These are phyloP conservation scores for Phialocephala subalpina DNA, from an alignment of 2,329 filamentous ascomycete species.

Conservation along the genomic window DNA sequence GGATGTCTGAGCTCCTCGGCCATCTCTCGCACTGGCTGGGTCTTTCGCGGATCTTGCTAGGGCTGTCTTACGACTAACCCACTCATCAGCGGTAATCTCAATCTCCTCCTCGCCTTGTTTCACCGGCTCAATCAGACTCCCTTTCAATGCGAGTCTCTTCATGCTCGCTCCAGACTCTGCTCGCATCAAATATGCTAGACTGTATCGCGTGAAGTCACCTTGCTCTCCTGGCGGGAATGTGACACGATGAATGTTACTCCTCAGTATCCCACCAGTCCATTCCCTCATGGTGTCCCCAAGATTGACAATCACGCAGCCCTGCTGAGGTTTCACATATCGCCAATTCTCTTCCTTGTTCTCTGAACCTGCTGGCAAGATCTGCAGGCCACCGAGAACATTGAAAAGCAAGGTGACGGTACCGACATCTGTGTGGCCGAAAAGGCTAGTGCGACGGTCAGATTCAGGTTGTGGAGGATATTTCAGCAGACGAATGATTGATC, in stretches of 20 bases:
- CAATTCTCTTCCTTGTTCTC: constrained; percentile 48
- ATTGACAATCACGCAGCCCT: constrained; percentile 54
- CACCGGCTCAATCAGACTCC: constrained; percentile 40
- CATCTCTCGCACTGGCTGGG: neutral
- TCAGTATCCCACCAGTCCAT: constrained; percentile 50
- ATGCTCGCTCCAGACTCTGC: constrained; percentile 56
- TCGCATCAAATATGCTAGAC: constrained; percentile 61
- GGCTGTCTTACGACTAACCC: constrained; percentile 38
- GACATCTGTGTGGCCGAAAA: constrained; percentile 65
- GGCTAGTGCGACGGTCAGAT: constrained; percentile 50
- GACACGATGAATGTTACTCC: constrained; percentile 57
- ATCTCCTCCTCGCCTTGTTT: constrained; percentile 36
- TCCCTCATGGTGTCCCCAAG: constrained; percentile 53
- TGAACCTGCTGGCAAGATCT: constrained; percentile 54
- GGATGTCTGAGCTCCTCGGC: neutral
- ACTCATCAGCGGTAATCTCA: constrained; percentile 50
- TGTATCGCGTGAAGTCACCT: constrained; percentile 52
- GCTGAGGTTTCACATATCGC: constrained; percentile 60
- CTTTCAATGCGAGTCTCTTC: constrained; percentile 45
- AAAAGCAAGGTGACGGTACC: constrained; percentile 63
- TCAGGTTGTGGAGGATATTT: constrained; percentile 55
- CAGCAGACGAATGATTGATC: constrained; percentile 62
- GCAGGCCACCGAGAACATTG: constrained; percentile 62
- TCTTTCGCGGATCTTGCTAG: constrained; percentile 4
- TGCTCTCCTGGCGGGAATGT: constrained; percentile 57